Percentiles rank a stretch among this genome's conserved stretches.
Evolutionary conservation across 257 asterid species (phyloP).

Genomic region (Plantago major): DNA sequence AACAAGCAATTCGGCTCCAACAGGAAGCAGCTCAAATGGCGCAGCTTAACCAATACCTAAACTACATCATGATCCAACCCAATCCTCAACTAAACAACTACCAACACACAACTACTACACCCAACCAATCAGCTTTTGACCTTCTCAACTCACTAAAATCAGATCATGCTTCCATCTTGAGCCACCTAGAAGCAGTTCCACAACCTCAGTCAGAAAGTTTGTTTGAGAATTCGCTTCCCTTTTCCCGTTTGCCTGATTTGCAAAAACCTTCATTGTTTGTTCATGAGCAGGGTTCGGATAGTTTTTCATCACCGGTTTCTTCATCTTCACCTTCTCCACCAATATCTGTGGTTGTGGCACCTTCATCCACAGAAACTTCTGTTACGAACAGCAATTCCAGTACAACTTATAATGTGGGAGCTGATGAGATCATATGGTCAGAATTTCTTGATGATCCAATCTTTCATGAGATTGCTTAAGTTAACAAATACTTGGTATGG

Average conservation of each 20-base stretch:
- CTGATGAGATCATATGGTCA: constrained; percentile 53
- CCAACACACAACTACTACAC: constrained; percentile 12
- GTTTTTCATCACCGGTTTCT: constrained; percentile 31
- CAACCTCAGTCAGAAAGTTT: constrained; percentile 17
- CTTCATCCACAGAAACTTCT: constrained; percentile 28
- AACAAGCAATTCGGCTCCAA: constrained; percentile 56
- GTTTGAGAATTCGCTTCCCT: constrained; percentile 35
- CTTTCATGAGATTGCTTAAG: constrained; percentile 47
- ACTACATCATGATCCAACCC: constrained; percentile 42
- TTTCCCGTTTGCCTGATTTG: constrained; percentile 56
- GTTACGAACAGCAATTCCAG: constrained; percentile 38
- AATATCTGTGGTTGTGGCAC: constrained; percentile 9
- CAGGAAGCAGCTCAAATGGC: constrained; percentile 55
- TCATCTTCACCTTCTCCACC: constrained; percentile 24
- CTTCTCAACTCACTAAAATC: constrained; percentile 28
- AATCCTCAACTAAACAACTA: background rate
- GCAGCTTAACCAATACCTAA: constrained; percentile 53
- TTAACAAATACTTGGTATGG: background rate
- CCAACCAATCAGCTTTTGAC: constrained; percentile 20
- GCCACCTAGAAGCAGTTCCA: constrained; percentile 27
- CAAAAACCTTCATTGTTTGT: background rate
- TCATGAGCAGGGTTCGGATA: constrained; percentile 4
- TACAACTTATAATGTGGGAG: constrained; percentile 31
- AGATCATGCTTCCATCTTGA: constrained; percentile 21
- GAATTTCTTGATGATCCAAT: constrained; percentile 64